Evolutionary conservation across 2,329 filamentous ascomycete species (phyloP).

Genomic region (Neonectria faginata): DNA sequence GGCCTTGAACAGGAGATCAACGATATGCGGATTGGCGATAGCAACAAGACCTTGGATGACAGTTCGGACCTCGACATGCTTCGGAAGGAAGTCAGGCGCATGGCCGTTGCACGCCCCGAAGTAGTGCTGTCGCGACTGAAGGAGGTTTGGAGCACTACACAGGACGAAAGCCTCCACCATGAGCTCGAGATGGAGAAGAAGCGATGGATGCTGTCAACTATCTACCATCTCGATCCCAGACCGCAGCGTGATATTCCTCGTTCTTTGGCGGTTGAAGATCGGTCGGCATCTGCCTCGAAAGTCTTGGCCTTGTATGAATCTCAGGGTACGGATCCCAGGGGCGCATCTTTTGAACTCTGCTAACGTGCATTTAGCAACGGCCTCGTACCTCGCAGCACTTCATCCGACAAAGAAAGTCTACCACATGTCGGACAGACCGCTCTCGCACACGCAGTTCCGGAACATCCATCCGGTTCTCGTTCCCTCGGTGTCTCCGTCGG

Average conservation of each 20-base stretch:
- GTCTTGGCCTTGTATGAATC: slow-evolving; percentile 65
- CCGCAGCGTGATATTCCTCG: slow-evolving; percentile 30
- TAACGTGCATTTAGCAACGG: slow-evolving; percentile 53
- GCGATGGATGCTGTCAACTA: slow-evolving; percentile 69
- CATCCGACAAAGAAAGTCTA: slow-evolving; percentile 56
- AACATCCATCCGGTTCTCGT: slow-evolving; percentile 56
- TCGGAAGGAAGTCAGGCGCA: slow-evolving; percentile 33
- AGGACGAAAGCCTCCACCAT: slow-evolving; percentile 23
- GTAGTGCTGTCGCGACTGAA: slow-evolving; percentile 67
- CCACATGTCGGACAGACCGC: slow-evolving; percentile 59
- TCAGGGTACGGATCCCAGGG: slow-evolving; percentile 52
- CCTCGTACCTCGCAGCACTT: slow-evolving; percentile 61
- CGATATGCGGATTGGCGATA: slow-evolving; percentile 1
- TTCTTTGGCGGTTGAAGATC: background rate
- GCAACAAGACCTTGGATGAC: background rate
- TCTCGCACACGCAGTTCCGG: slow-evolving; percentile 52
- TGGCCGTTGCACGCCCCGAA: slow-evolving; percentile 42
- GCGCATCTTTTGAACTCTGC: background rate
- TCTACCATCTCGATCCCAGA: slow-evolving; percentile 60
- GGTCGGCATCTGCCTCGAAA: slow-evolving; percentile 37
- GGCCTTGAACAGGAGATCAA: background rate
- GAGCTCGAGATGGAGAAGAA: slow-evolving; percentile 66
- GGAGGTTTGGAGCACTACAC: slow-evolving; percentile 41
- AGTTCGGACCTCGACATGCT: slow-evolving; percentile 24
- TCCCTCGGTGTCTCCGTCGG: slow-evolving; percentile 51